These are phyloP conservation scores for Phytophthora nicotianae DNA, from an alignment of 352 stramenopile genomes.

Conservation along the genomic window DNA sequence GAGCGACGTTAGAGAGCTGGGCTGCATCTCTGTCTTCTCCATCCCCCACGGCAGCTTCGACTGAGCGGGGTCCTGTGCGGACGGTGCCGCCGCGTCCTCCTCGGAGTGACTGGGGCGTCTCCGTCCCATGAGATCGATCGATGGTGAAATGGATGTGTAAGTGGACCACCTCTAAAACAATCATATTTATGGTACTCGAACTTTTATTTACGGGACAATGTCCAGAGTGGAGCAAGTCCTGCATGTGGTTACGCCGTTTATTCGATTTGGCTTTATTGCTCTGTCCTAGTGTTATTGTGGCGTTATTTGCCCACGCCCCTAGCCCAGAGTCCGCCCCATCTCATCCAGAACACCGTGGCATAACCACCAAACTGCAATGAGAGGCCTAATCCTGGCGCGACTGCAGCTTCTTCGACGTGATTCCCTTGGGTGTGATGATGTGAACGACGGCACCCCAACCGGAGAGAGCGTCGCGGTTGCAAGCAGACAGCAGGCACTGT, in stretches of 20 bases:
- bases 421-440: conserved; percentile 94
- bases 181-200: not conserved
- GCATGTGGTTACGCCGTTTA: conserved; percentile 7
- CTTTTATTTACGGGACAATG: not conserved
- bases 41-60: conserved; percentile 62
- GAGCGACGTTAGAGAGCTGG: conserved; percentile 63
- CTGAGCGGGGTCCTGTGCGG: not conserved
- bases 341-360: conserved; percentile 15
- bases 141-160: not conserved
- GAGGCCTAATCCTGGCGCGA: conserved; percentile 76
- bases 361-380: conserved; percentile 4
- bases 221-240: not conserved
- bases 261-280: conserved; percentile 8
- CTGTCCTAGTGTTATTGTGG: not conserved
- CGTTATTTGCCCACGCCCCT: conserved; percentile 1
- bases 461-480: conserved; percentile 98
- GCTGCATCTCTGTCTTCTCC: conserved; percentile 69
- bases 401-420: conserved; percentile 84
- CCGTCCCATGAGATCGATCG: conserved; percentile 16
- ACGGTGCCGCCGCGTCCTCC: conserved; percentile 9
- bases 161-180: not conserved
- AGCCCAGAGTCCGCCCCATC: not conserved
- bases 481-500: conserved; percentile 96
- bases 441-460: conserved; percentile 99
- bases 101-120: conserved; percentile 16